Base-by-base conservation (phyloP, 2,329 filamentous ascomycete genomes). In the Penicillium capsulatum region DNA sequence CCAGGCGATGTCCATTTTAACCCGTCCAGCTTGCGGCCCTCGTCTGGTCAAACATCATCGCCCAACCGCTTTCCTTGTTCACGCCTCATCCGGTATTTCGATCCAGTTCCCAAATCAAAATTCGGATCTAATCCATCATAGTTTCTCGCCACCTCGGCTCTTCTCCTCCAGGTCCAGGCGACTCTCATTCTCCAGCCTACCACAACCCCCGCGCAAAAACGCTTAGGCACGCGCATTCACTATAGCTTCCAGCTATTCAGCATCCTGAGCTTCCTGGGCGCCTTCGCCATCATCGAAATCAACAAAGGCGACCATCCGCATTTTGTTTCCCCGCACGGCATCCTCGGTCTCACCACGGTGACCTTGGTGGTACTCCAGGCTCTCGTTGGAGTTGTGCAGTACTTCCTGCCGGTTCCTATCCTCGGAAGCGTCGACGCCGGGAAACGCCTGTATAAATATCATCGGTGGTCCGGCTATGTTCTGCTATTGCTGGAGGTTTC, bases 101-200 rank as follows among this genome's bases (percentile, higher is more conserved):
- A 14, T 28, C 26, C 5, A 11, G n/a, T 4, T 11, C 4, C 11
- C 26, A 14, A 28, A 11, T 14, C 6, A n/a, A 28, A 5, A 6
- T 4, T 6, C 26, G 10, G 13, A 5, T 28, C 26, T 28, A 14
- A n/a, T 11, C 73, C 77, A 17, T 15, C 65, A 76, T 52, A 79
- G 79, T 56, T 77, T 68, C 50, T 54, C 9, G 47, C 38, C 14
- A 38, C 26, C 3, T 68, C 84, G 41, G 89, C 81, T 34, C 65
- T 94, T 42, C 73, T 95, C 47, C 73, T 87, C 42, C 73, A 92
- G 55, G 76, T 85, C 13, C 84, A 96, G 72, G 84, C 83, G 39
- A 80, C 90, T 50, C 80, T 97, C 36, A 71, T 92, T 52, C 77
- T 97, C 24, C 92, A 98, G 64, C 92, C 91, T 2, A 95, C 91